Evolutionary conservation across 1,139 yeast species (phyloP).

Genomic region (Candida tunisiensis): DNA sequence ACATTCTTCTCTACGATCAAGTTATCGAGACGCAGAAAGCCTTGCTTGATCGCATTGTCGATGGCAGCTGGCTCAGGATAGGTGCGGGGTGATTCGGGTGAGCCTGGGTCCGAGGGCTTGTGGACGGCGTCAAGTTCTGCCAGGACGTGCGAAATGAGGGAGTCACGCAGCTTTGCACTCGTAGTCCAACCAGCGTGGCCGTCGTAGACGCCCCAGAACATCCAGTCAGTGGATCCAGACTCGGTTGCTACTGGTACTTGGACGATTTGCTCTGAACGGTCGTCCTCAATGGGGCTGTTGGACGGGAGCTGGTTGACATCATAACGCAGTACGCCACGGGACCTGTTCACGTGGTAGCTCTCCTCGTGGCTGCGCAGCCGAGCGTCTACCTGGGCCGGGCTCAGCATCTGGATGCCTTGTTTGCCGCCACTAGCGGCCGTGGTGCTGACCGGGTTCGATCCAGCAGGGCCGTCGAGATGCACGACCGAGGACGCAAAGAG

Average conservation of each 20-base stretch:
- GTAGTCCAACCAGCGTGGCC: conserved; percentile 99
- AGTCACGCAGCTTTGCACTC: conserved; percentile 65
- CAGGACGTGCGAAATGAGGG: conserved; percentile 60
- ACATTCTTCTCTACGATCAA: conserved; percentile 71
- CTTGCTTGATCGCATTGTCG: conserved; percentile 66
- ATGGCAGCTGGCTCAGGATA: conserved; percentile 52
- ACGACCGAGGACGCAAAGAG: conserved; percentile 1
- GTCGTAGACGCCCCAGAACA: conserved; percentile 90
- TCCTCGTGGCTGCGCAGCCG: conserved; percentile 63
- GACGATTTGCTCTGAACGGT: conserved; percentile 71
- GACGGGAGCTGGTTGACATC: conserved; percentile 85
- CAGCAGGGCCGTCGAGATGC: neutral
- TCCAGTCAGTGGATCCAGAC: conserved; percentile 53
- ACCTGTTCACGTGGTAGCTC: conserved; percentile 63
- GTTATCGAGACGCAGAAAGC: conserved; percentile 70
- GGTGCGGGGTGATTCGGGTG: conserved; percentile 21
- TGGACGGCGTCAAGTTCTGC: conserved; percentile 57
- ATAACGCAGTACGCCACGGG: conserved; percentile 83
- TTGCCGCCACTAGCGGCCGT: conserved; percentile 1
- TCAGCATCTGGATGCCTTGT: conserved; percentile 17
- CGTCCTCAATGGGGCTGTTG: conserved; percentile 91
- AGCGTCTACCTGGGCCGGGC: conserved; percentile 59
- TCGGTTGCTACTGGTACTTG: conserved; percentile 47
- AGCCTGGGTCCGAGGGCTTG: conserved; percentile 9
- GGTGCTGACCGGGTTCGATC: neutral